Conservation (phyloP, 2,329 filamentous ascomycete species). For the Fusarium domesticum region DNA sequence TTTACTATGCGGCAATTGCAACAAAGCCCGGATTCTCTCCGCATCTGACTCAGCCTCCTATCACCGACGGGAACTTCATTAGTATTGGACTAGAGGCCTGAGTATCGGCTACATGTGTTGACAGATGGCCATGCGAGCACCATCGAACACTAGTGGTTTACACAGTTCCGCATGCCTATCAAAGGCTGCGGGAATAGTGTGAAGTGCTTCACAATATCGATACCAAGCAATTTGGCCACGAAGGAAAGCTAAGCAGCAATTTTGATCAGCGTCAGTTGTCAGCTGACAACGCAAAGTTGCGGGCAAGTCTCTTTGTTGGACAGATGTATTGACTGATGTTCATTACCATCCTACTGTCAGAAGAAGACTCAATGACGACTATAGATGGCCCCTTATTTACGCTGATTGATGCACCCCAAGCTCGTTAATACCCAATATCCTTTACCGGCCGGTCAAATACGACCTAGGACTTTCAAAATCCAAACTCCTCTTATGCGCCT, state of each 20-base stretch:
- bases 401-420: constrained; percentile 24
- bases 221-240: too few species aligned
- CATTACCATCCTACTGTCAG: background rate
- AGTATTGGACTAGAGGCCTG: background rate
- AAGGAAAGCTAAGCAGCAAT: too few species aligned
- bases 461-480: constrained; percentile 9
- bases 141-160: too few species aligned
- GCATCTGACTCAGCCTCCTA: background rate
- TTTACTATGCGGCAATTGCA: background rate
- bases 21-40: background rate
- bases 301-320: background rate
- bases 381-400: constrained; percentile 6
- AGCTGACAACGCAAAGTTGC: background rate
- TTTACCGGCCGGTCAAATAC: constrained; percentile 18
- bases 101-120: too few species aligned
- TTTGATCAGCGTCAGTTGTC: background rate
- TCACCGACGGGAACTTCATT: background rate
- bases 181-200: too few species aligned
- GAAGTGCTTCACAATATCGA: background rate
- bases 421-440: constrained; percentile 6
- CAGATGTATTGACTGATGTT: background rate
- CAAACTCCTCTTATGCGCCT: constrained; percentile 22
- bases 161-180: too few species aligned
- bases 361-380: background rate
- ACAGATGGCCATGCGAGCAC: too few species aligned